A percentile compares a stretch with the other conserved stretches of the same genome.
Conservation (phyloP, 495 filamentous ascomycete species). For the Aspergillus bridgeri region DNA sequence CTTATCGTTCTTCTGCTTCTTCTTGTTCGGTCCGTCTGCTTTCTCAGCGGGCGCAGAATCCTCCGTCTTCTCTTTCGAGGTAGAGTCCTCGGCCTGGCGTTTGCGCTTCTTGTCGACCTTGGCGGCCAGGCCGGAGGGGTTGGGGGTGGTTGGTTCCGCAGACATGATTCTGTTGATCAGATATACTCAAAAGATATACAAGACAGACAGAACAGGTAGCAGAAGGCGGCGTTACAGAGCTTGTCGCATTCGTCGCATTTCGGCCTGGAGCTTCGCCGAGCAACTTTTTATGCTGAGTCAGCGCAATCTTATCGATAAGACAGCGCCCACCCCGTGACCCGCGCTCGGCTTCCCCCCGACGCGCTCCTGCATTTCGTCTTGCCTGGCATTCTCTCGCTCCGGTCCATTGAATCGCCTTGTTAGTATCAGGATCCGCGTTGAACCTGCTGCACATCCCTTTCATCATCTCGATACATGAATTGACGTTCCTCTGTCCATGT, state of each 20-base stretch:
- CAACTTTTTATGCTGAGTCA: constrained; percentile 19
- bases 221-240: neutral
- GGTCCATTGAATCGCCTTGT: too few relatives aligned
- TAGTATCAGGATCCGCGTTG: too few relatives aligned
- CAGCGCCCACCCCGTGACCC: neutral
- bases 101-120: constrained; percentile 52
- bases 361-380: neutral
- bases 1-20: constrained; percentile 45
- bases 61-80: constrained; percentile 29
- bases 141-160: constrained; percentile 7
- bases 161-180: constrained; percentile 12
- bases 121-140: constrained; percentile 26
- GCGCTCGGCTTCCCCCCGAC: neutral
- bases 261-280: neutral
- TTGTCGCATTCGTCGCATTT: constrained; percentile 2
- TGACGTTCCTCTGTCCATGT: constrained; percentile 22
- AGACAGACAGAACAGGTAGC: neutral
- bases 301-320: constrained; percentile 23
- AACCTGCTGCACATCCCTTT: neutral
- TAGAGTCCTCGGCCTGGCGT: constrained; percentile 44
- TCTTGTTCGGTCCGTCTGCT: constrained; percentile 32
- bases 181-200: neutral
- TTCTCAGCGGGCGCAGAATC: constrained; percentile 22
- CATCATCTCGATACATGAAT: neutral
- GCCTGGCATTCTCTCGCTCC: neutral